A percentile compares a stretch with the other conserved stretches of the same genome.
Conservation (phyloP, 352 stramenopile genomes). For the Phytopythium helicoides region DNA sequence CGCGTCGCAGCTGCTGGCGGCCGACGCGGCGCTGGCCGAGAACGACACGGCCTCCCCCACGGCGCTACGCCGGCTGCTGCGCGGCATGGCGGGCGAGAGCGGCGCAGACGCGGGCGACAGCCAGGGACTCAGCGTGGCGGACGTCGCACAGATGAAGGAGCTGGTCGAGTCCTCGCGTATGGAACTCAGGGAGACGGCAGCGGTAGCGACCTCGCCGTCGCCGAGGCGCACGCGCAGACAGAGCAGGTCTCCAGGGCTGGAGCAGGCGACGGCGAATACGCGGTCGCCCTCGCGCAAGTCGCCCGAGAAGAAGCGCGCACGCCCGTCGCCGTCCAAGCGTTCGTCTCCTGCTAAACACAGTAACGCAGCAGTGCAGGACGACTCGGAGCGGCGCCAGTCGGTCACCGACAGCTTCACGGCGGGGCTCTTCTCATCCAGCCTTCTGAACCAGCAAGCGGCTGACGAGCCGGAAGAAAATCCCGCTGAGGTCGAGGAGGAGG, state of each 20-base stretch:
- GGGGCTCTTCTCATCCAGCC: constrained; percentile 43
- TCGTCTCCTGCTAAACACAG: background rate
- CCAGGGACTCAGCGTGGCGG: background rate
- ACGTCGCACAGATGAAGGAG: constrained; percentile 6
- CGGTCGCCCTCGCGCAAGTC: background rate
- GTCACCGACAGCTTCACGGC: constrained; percentile 52
- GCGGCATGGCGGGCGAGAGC: too few relatives aligned
- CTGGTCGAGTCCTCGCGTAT: background rate
- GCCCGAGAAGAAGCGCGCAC: constrained; percentile 15
- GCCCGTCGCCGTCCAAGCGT: constrained; percentile 13
- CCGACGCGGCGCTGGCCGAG: constrained; percentile 13
- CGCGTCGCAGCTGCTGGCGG: constrained; percentile 23
- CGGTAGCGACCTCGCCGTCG: constrained; percentile 10
- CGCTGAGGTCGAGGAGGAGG: constrained; percentile 4
- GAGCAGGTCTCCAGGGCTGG: constrained; percentile 5
- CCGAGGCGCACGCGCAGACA: constrained; percentile 8
- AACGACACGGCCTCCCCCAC: constrained; percentile 31
- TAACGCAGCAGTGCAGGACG: background rate
- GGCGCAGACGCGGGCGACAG: background rate
- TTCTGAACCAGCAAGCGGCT: constrained; percentile 26
- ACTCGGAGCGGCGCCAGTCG: constrained; percentile 4
- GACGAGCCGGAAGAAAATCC: background rate
- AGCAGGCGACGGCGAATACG: background rate
- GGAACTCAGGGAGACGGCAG: constrained; percentile 8
- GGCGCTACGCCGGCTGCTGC: constrained; percentile 22